Evolutionary conservation across 495 filamentous ascomycete genomes (phyloP), one percentile per base, ranked within the genome.

Genomic region (Trichoderma erinaceum): DNA sequence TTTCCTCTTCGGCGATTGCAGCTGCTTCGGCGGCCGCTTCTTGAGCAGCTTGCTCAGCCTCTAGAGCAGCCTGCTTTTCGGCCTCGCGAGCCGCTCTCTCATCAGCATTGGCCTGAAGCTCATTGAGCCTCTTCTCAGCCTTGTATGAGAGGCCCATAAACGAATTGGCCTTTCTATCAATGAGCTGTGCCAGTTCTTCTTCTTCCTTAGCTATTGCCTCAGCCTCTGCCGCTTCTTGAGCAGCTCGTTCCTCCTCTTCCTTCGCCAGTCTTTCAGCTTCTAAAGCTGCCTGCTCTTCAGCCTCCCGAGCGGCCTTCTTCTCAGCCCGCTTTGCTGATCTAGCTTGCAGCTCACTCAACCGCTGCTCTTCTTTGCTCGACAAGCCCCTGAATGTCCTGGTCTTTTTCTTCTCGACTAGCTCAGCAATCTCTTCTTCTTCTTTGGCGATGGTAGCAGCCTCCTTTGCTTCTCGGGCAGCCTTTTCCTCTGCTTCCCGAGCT

Each of bases 391-490:
- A 38, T 38, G 35, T 38, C 35, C 35, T 38, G 5, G 35, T 38
- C 35, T 38, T 38, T 5, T 68, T 73, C 69, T 75, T 79, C 32
- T 66, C 66, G 32, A 48, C 68, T 13, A 78, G 69, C 10, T 64
- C 48, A 6, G 69, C 44, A 16, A 48, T 15, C 4, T 48, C 44
- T n/a, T 48, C n/a, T 13, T 48, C 44, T 48, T 48, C 44, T 48
- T 48, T 48, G 13, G 44, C 44, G n/a, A 48, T 48, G 13, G 44
- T n/a, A n/a, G 44, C 44, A 48, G 44, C 44, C 10, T 75, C 77
- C 18, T 73, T 74, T 18, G 68, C 68, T 68, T 58, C 63, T 70
- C 50, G 3, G 63, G 67, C 75, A 56, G 58, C 44, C 11, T 48
- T 68, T 44, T 69, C 68, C 18, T 66, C 70, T 25, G 64, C 68